phyloP scores from a whole-genome alignment of 2,329 filamentous ascomycete species.

The Claviceps spartinae region DNA sequence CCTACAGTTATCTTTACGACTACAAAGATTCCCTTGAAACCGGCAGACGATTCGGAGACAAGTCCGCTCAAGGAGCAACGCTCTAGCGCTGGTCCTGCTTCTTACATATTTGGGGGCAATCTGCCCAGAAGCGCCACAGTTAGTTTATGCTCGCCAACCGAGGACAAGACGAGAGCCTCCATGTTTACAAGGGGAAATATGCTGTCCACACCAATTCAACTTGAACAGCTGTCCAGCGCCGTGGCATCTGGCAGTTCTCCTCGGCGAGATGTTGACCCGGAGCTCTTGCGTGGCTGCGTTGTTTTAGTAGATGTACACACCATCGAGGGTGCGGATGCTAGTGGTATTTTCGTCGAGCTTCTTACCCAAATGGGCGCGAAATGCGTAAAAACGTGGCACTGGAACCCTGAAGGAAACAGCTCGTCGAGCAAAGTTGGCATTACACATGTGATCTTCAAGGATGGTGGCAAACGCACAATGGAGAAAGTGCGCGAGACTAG shows the following conservation, averaged over 20 bases:
- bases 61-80: slow-evolving; percentile 35
- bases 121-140: slow-evolving; percentile 36
- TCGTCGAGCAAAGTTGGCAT: slow-evolving; percentile 50
- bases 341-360: slow-evolving; percentile 67
- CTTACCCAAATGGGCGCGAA: slow-evolving; percentile 70
- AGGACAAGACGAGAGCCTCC: slow-evolving; percentile 19
- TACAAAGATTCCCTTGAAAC: slow-evolving; percentile 63
- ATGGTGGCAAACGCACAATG: slow-evolving; percentile 66
- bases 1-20: slow-evolving; percentile 50
- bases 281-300: slow-evolving; percentile 53
- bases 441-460: slow-evolving; percentile 84
- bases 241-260: slow-evolving; percentile 45
- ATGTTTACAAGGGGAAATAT: neutral
- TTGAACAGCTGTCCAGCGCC: slow-evolving; percentile 38
- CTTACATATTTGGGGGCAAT: slow-evolving; percentile 27
- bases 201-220: slow-evolving; percentile 25
- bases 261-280: slow-evolving; percentile 36
- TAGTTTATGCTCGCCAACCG: slow-evolving; percentile 40
- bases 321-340: slow-evolving; percentile 67
- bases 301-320: slow-evolving; percentile 78
- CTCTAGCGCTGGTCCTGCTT: slow-evolving; percentile 35
- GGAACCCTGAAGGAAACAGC: slow-evolving; percentile 42
- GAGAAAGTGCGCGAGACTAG: slow-evolving; percentile 63
- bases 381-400: slow-evolving; percentile 63
- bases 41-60: slow-evolving; percentile 45